Base-by-base conservation (phyloP, 192 early-diverging fungal species). In the Phycomyces blakesleeanus region DNA sequence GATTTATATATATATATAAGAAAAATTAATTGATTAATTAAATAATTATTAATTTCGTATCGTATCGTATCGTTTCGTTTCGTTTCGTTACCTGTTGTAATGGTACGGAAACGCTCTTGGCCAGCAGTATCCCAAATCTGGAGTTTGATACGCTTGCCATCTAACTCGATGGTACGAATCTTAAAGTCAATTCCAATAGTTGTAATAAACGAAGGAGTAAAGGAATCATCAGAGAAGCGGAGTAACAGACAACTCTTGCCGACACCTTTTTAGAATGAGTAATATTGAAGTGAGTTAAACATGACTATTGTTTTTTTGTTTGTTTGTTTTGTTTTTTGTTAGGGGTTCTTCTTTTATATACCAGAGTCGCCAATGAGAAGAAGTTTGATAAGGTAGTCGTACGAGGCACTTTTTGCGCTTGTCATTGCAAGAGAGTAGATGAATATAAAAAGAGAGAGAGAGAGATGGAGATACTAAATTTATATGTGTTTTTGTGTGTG, bases 71-170 rank as follows among this genome's bases (percentile, higher is more conserved):
- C 8, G 22, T 9, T 27, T 20, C 42, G 21, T 40, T 14, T 57
- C 7, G 1, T 10, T 51, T 39, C 51, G 47, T 56, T 80, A 93
- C 92, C 91, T 11, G 95, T 98, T 12, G 95, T 99, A 63, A 99
- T 99, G 44, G 95, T 99, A 68, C 97, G 88, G 84, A 97, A 99
- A 58, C 97, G 89, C 75, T 99, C 97, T 81, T 98, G 97, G 44
- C 97, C 95, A 24, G 96, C 96, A 7, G 96, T 99, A 79, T 99
- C 96, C 97, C 97, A 99, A 66, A 99, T 99, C 78, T 99, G 97
- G 40, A 99, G 85, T 80, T 99, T 99, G 74, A 99, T 97, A 61
- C 95, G 88, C 83, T 98, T 98, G 60, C 95, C 97, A 72, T 98
- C 97, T 40, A 99, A 83, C 70, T 99, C 97, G 60, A 99, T 96